These are phyloP conservation scores for Hibiscus syriacus DNA, from an alignment of 345 rosid genomes.

Conservation along the genomic window DNA sequence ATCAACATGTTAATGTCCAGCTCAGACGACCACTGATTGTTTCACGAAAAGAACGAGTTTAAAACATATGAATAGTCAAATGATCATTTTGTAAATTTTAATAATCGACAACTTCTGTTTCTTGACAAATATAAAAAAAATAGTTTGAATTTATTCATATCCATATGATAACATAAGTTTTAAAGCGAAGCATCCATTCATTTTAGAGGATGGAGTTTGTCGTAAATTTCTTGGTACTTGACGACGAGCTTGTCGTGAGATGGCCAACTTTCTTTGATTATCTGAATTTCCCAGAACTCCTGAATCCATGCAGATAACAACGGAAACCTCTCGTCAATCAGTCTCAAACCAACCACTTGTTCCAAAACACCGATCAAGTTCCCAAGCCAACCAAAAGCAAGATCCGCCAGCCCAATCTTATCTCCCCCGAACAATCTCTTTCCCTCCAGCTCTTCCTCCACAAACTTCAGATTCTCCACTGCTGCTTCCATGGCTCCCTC, in stretches of 20 bases:
- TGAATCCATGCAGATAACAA: constrained; percentile 20
- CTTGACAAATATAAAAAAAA: no score
- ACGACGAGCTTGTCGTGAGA: constrained; percentile 23
- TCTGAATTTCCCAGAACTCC: constrained; percentile 15
- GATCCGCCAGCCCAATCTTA: constrained; percentile 23
- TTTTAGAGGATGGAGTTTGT: not conserved
- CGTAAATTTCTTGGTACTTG: constrained; percentile 18
- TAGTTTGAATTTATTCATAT: no score
- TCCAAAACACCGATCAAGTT: constrained; percentile 17
- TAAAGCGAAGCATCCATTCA: no score
- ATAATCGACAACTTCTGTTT: no score
- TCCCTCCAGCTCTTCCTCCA: constrained; percentile 28
- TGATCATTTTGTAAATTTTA: no score
- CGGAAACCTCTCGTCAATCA: constrained; percentile 21
- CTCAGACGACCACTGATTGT: no score
- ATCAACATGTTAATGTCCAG: no score
- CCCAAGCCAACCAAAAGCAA: constrained; percentile 31
- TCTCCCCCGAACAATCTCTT: constrained; percentile 39
- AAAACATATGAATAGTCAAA: no score
- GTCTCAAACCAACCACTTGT: constrained; percentile 9
- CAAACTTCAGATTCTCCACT: constrained; percentile 14
- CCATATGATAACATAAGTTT: no score
- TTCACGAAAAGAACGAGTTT: no score
- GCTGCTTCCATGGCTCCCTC: constrained; percentile 16
- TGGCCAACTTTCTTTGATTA: constrained; percentile 24